Percentiles rank a stretch among this genome's conserved stretches.
Conservation (phyloP, 2,329 filamentous ascomycete genomes). For the Exophiala phaeomuriformis region DNA sequence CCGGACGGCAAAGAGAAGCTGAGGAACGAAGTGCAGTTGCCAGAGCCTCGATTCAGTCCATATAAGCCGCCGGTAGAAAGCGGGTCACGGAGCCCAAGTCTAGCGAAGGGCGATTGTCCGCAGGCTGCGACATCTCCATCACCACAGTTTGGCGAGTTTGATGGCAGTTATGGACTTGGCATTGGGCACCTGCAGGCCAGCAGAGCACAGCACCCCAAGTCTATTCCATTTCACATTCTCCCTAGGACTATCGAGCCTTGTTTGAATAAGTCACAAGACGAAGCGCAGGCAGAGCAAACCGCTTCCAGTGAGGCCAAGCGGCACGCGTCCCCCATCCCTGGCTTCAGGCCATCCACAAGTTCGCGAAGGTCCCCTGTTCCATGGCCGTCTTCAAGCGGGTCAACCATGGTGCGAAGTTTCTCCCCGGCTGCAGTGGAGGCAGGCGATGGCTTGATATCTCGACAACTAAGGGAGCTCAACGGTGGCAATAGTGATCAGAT, state of each 20-base stretch:
- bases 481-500: conserved; percentile 1
- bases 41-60: conserved; percentile 75
- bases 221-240: not conserved
- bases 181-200: not conserved
- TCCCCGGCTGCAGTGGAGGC: conserved; percentile 20
- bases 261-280: not conserved
- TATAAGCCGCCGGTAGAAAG: conserved; percentile 61
- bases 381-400: conserved; percentile 9
- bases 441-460: conserved; percentile 24
- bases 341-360: conserved; percentile 22
- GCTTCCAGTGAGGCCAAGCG: not conserved
- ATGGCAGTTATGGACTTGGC: conserved; percentile 1
- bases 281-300: not conserved
- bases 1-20: conserved; percentile 92
- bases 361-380: conserved; percentile 23
- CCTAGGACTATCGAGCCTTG: not conserved
- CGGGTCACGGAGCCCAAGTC: conserved; percentile 51
- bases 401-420: conserved; percentile 11
- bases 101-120: conserved; percentile 52
- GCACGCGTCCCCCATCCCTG: conserved; percentile 17
- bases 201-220: not conserved
- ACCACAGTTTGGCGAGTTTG: conserved; percentile 15
- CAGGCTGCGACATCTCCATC: conserved; percentile 16
- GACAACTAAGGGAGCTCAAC: conserved; percentile 22
- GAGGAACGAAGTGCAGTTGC: conserved; percentile 79